Base-by-base conservation (phyloP, 495 filamentous ascomycete genomes). In the Penicillium flavigenum region DNA sequence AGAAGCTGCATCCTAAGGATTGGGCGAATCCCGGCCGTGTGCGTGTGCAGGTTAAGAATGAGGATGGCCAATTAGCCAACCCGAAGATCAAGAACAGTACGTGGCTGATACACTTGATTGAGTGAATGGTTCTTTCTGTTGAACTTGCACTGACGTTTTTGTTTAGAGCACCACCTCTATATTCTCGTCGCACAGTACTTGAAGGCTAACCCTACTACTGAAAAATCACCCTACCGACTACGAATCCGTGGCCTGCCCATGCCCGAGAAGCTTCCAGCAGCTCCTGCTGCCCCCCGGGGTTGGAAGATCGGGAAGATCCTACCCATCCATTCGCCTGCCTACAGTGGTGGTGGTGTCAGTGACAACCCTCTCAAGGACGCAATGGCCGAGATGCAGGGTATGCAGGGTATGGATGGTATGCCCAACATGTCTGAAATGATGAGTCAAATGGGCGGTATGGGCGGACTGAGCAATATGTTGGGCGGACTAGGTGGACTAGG, bases 301-400 rank as follows among this genome's bases (percentile, higher is more conserved):
- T 98, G 92, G 91, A 97, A 96, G 77, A 87, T 98, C 65, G 84
- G 85, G 31, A 82, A 75, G 20, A 81, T 98, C 51, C 61, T 98
- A 54, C 94, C 94, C 27, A 82, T 93, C 60, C 91, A 96, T 62
- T 89, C 85, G 22, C 85, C 93, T 0, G 94, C 91, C 12, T 80
- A 98, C 72, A 95, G 87, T 49, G 94, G 94, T 3, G 93, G 95
- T 22, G 94, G 94, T 22, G 91, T 98, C 8, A 95, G 88, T 59
- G 94, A 98, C 68, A 96, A 98, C 63, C 88, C 96, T 26, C 84
- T 98, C 62, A 92, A 94, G 79, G 92, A 98, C 58, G 96, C 97
- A 78, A 96, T 98, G 93, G 85, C 83, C 43, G 91, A 95, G 77
- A 95, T 97, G 91, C 80, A 83, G 65, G 79, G 75, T 56, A 76